Evolutionary conservation across 495 filamentous ascomycete species (phyloP).

Genomic region (Aspergillus olivimuriae): DNA sequence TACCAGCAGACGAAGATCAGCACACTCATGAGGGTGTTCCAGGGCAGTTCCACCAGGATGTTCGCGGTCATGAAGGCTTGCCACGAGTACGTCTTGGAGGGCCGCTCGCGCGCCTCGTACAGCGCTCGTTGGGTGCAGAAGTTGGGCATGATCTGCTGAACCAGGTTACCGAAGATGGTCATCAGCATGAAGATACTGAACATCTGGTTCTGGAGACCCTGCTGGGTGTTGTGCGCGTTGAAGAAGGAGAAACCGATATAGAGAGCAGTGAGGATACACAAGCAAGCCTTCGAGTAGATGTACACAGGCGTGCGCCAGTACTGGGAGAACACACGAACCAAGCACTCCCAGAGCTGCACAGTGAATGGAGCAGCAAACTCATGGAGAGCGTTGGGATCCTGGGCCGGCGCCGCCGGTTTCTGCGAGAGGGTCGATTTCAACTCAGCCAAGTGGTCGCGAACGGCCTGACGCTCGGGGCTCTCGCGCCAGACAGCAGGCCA

Average conservation of each 20-base stretch:
- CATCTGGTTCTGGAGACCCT: conserved; percentile 87
- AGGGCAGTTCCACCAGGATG: conserved; percentile 70
- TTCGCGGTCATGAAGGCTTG: conserved; percentile 61
- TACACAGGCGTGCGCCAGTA: conserved; percentile 58
- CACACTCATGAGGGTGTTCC: conserved; percentile 59
- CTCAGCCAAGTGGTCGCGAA: conserved; percentile 62
- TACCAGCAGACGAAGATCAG: conserved; percentile 62
- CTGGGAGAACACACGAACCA: conserved; percentile 47
- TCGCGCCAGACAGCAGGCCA: conserved; percentile 80
- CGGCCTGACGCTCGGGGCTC: conserved; percentile 60
- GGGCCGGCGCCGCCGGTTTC: conserved; percentile 26
- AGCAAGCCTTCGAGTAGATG: conserved; percentile 51
- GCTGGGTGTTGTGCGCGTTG: conserved; percentile 61
- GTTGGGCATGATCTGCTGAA: conserved; percentile 72
- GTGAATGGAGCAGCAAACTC: conserved; percentile 52
- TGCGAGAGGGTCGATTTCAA: conserved; percentile 56
- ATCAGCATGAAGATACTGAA: conserved; percentile 86
- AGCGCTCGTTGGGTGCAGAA: conserved; percentile 62
- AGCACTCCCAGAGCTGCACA: conserved; percentile 46
- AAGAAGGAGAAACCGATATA: conserved; percentile 95
- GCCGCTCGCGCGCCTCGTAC: conserved; percentile 67
- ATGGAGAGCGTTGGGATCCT: conserved; percentile 28
- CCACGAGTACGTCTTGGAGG: conserved; percentile 72
- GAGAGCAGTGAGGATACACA: conserved; percentile 48
- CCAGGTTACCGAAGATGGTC: conserved; percentile 73